Evolutionary conservation across 495 filamentous ascomycete genomes (phyloP).

Genomic region (Hypomontagnella submonticulosa): DNA sequence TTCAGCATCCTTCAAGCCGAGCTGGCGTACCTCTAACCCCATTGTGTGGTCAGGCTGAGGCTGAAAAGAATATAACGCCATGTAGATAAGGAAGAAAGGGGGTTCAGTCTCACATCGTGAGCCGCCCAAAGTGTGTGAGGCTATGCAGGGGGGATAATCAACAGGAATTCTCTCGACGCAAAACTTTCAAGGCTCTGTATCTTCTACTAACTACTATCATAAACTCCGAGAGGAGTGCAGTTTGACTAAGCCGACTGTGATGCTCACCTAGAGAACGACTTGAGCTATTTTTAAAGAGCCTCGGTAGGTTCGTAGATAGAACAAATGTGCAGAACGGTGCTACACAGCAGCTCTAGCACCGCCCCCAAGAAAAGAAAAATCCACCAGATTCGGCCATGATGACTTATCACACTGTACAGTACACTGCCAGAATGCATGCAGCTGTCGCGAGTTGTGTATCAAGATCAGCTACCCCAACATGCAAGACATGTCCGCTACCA

Average conservation of each 20-base stretch:
- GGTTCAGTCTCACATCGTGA: slow-evolving; percentile 6
- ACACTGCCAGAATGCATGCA: neutral
- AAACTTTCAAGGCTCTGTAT: neutral
- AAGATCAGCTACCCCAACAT: neutral
- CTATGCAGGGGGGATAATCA: slow-evolving; percentile 21
- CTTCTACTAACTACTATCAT: too few relatives aligned
- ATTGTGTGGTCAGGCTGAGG: slow-evolving; percentile 9
- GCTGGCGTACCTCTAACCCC: slow-evolving; percentile 1
- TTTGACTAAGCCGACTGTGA: too few relatives aligned
- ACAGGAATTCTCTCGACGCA: slow-evolving; percentile 8
- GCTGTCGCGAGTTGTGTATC: slow-evolving; percentile 14
- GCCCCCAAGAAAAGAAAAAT: neutral
- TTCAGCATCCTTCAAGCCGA: slow-evolving; percentile 18
- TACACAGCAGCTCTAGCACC: slow-evolving; percentile 4
- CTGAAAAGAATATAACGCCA: slow-evolving; percentile 12
- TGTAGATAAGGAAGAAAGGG: slow-evolving; percentile 8
- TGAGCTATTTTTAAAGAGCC: slow-evolving; percentile 1
- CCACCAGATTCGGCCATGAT: neutral
- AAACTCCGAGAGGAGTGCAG: neutral
- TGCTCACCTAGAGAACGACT: too few relatives aligned
- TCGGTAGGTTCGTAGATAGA: neutral
- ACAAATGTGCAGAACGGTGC: neutral
- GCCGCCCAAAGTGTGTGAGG: slow-evolving; percentile 12
- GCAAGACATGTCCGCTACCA: slow-evolving; percentile 1
- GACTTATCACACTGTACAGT: neutral